phyloP scores from a whole-genome alignment of 1,139 yeast genomes.

The Meyerozyma smithsonii region DNA sequence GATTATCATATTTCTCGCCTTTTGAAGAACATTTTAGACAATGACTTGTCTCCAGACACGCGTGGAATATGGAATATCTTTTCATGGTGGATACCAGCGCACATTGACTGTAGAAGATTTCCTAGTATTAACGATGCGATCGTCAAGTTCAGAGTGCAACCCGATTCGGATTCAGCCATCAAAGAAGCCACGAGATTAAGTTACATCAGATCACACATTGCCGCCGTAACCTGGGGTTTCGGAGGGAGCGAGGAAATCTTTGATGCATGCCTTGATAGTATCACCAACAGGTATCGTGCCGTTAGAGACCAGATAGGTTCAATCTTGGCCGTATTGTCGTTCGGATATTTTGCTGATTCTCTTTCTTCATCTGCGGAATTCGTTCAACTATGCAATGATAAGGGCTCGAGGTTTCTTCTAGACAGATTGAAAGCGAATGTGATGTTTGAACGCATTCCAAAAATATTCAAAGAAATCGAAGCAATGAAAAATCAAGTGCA shows the following conservation, averaged over 20 bases:
- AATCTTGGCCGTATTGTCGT: slow-evolving; percentile 53
- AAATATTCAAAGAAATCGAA: slow-evolving; percentile 41
- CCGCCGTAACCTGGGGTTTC: slow-evolving; percentile 56
- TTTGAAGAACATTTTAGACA: slow-evolving; percentile 43
- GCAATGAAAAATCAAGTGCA: slow-evolving; percentile 34
- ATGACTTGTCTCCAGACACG: slow-evolving; percentile 74
- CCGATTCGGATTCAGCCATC: slow-evolving; percentile 59
- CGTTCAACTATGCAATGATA: slow-evolving; percentile 29
- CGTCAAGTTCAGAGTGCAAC: slow-evolving; percentile 45
- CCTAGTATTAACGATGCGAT: slow-evolving; percentile 48
- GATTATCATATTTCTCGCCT: slow-evolving; percentile 46
- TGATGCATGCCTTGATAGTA: slow-evolving; percentile 44
- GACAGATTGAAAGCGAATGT: slow-evolving; percentile 18
- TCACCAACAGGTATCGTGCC: slow-evolving; percentile 64
- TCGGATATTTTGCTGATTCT: slow-evolving; percentile 50
- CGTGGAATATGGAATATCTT: slow-evolving; percentile 73
- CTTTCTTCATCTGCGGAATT: slow-evolving; percentile 40
- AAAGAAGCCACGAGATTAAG: slow-evolving; percentile 61
- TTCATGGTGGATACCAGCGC: slow-evolving; percentile 69
- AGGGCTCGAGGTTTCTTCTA: slow-evolving; percentile 15
- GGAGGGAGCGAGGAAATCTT: slow-evolving; percentile 47
- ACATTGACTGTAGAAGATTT: slow-evolving; percentile 63
- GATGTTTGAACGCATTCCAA: slow-evolving; percentile 21
- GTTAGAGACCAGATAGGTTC: slow-evolving; percentile 73
- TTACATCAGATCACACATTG: slow-evolving; percentile 51